Base-by-base conservation (phyloP, 129 eudicot species). In the Pittosporum tobira region DNA sequence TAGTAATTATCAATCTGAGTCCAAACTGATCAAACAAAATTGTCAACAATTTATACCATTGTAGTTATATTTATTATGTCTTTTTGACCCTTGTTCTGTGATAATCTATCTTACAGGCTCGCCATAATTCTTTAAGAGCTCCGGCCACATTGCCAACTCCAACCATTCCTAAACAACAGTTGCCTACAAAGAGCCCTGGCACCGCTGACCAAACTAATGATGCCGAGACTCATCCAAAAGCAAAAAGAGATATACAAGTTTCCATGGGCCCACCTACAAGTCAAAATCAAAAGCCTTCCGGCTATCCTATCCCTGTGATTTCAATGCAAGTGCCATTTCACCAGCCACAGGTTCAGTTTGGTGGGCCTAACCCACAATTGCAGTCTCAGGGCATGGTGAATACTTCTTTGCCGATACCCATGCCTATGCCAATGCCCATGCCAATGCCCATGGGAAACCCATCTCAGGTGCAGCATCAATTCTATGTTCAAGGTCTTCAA, bases 291-390 rank as follows among this genome's bases (percentile, higher is more conserved):
- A 91, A 77, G 65, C 81, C 90, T 16, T 62, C 94, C 10, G 72
- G 74, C n/a, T 85, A 79, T 49, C 81, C 87, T 19, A 71, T 67
- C 11, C 58, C 77, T 16, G 73, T 70, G 40, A 69, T 79, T 31
- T 61, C 84, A 16, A 70, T 83, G 81, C 89, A 73, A 62, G 64
- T 71, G 44, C 81, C 81, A 22, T 87, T 60, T 66, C 94, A 76
- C 70, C 98, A 86, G 67, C 71, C 76, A 25, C 88, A 62, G 18
- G 67, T 74, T 51, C 96, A 71, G 54, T 91, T 73, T 68, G 90
- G 83, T 56, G 94, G 88, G 11, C 91, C 83, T 22, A 79, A 65
- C 59, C 85, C 94, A 20, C 94, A 75, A 53, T 30, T 90, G 56
- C 97, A 77, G 66, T 64, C 94, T 14, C 98, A 86, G 51, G 71